phyloP scores from a whole-genome alignment of 306 rosid species.

The Ormosia emarginata region DNA sequence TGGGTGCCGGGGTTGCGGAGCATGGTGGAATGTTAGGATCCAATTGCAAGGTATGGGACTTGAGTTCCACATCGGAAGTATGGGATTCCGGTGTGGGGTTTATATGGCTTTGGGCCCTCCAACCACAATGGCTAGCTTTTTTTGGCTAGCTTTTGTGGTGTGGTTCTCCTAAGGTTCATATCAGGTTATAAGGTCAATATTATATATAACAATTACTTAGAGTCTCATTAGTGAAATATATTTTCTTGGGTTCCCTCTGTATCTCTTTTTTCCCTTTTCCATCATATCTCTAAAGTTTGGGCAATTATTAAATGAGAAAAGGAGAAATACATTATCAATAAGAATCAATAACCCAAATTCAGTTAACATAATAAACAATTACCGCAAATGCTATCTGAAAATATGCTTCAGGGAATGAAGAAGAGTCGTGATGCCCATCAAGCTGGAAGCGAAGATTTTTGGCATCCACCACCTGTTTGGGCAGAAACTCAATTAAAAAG shows the following conservation, averaged over 20 bases:
- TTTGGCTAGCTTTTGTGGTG: too few species aligned
- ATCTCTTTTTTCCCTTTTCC: background rate
- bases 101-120: too few species aligned
- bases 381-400: constrained; percentile 94
- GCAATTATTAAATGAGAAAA: background rate
- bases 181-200: background rate
- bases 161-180: too few species aligned
- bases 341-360: background rate
- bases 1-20: too few species aligned
- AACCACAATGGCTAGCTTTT: too few species aligned
- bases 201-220: background rate
- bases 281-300: background rate
- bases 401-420: constrained; percentile 89
- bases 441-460: constrained; percentile 82
- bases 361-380: constrained; percentile 16
- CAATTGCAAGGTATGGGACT: too few species aligned
- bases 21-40: too few species aligned
- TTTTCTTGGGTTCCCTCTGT: background rate
- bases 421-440: constrained; percentile 51
- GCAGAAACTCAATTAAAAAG: constrained; percentile 22
- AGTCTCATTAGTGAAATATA: constrained; percentile 7
- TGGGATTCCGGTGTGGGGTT: too few species aligned
- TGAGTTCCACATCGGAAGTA: too few species aligned
- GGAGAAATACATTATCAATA: background rate
- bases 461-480: constrained; percentile 78